These are phyloP conservation scores for Durusdinium trenchii DNA, from an alignment of 73 alveolate species.

Conservation along the genomic window DNA sequence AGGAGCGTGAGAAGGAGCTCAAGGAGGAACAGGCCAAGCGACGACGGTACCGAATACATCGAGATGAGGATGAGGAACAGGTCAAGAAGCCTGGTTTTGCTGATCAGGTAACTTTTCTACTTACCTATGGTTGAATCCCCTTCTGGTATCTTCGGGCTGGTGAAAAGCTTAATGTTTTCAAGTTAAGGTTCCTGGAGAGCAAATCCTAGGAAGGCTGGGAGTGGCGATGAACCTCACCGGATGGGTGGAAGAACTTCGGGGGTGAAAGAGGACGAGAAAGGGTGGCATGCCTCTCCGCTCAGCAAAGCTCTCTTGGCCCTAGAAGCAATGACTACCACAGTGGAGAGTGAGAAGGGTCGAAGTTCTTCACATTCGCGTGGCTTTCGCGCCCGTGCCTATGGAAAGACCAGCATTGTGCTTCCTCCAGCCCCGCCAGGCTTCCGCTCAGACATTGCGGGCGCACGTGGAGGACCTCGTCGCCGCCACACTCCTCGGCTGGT, in stretches of 20 bases:
- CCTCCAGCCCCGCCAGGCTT: constrained; percentile 54
- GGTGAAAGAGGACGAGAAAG: too few species aligned
- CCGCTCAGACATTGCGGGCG: constrained; percentile 67
- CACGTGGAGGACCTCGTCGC: constrained; percentile 78
- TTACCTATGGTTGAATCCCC: not conserved
- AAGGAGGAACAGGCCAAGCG: not conserved
- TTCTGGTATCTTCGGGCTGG: not conserved
- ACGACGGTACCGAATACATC: not conserved
- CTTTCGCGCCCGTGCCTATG: constrained; percentile 13
- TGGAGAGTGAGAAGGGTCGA: not conserved
- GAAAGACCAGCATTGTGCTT: constrained; percentile 7
- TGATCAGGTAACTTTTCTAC: not conserved
- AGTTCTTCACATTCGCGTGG: not conserved
- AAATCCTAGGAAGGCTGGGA: constrained; percentile 12
- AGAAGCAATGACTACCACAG: constrained; percentile 11
- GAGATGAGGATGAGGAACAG: constrained; percentile 15
- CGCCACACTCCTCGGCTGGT: too few species aligned
- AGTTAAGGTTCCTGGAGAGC: too few species aligned
- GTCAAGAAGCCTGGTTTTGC: not conserved
- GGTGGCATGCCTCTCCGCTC: too few species aligned
- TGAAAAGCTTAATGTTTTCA: not conserved
- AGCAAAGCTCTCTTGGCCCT: constrained; percentile 58
- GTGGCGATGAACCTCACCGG: constrained; percentile 1
- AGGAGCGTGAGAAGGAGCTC: constrained; percentile 71
- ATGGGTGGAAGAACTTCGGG: too few species aligned